These are phyloP conservation scores for Orbilia blumenaviensis DNA, from an alignment of 2,329 filamentous ascomycete genomes.

Conservation along the genomic window DNA sequence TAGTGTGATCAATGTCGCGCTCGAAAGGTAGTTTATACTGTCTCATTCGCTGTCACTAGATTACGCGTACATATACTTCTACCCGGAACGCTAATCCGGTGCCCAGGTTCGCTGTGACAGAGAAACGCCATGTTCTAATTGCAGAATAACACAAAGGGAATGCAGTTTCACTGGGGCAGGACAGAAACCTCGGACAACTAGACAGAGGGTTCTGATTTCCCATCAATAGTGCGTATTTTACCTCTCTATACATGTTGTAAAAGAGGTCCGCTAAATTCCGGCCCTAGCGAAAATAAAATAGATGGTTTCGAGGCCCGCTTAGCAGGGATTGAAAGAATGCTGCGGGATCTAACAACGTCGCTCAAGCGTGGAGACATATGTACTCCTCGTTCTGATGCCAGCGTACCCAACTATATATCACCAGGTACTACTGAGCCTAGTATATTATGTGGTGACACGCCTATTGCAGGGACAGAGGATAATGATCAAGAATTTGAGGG, in stretches of 20 bases:
- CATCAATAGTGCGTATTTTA: slow-evolving; percentile 67
- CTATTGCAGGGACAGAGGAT: slow-evolving; percentile 58
- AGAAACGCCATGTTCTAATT: slow-evolving; percentile 69
- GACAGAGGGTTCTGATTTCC: slow-evolving; percentile 69
- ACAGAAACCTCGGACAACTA: slow-evolving; percentile 67
- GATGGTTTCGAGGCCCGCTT: slow-evolving; percentile 65
- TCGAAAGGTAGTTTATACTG: slow-evolving; percentile 60
- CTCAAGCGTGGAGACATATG: slow-evolving; percentile 54
- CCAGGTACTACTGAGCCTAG: neutral
- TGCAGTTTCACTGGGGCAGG: slow-evolving; percentile 68
- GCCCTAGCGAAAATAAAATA: slow-evolving; percentile 66
- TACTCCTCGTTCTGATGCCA: slow-evolving; percentile 12
- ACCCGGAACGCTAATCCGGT: neutral
- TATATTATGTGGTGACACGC: neutral
- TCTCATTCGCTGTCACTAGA: neutral
- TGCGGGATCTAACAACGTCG: slow-evolving; percentile 61
- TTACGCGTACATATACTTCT: no score
- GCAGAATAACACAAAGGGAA: slow-evolving; percentile 66
- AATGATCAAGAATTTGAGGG: slow-evolving; percentile 63
- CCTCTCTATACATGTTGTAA: neutral
- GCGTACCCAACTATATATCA: neutral
- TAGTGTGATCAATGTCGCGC: slow-evolving; percentile 63
- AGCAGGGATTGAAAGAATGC: slow-evolving; percentile 63
- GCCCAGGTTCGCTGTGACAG: slow-evolving; percentile 69
- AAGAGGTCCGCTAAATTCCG: slow-evolving; percentile 8